Conservation (phyloP, 805 yeast species). For the Candida krabiensis region DNA sequence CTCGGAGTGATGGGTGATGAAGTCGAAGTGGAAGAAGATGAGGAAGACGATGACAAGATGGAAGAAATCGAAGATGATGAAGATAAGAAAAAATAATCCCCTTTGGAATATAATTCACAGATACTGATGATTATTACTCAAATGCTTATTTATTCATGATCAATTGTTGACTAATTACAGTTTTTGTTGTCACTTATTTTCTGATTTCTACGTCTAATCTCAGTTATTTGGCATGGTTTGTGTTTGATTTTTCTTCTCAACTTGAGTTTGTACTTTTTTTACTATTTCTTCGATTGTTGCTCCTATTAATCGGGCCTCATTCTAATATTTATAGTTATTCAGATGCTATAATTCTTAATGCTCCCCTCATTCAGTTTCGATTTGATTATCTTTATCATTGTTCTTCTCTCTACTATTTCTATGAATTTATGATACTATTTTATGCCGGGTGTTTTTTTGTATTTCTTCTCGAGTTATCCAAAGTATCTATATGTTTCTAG, state of each 20-base stretch:
- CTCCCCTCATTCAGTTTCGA: background rate
- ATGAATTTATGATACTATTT: too few relatives aligned
- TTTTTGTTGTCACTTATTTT: background rate
- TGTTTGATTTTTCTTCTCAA: background rate
- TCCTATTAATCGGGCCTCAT: background rate
- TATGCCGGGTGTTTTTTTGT: too few relatives aligned
- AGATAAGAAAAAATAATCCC: constrained; percentile 16
- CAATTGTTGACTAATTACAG: background rate
- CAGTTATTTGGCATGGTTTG: background rate
- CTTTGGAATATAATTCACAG: constrained; percentile 3
- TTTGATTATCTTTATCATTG: too few relatives aligned
- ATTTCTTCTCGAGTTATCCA: too few relatives aligned
- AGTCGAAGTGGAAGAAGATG: constrained; percentile 31
- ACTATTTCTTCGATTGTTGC: background rate
- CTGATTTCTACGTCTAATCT: background rate
- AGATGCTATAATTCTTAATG: background rate
- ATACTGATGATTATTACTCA: constrained; percentile 5
- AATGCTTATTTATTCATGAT: background rate
- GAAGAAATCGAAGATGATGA: constrained; percentile 28
- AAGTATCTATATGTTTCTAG: too few relatives aligned
- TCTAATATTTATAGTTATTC: background rate
- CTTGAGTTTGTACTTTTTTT: background rate
- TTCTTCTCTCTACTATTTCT: background rate
- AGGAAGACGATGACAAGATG: constrained; percentile 25
- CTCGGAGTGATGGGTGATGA: constrained; percentile 40